A percentile compares a stretch with the other conserved stretches of the same genome.
phyloP scores from a whole-genome alignment of 768 basidiomycete species.

The Mycena filopes region DNA sequence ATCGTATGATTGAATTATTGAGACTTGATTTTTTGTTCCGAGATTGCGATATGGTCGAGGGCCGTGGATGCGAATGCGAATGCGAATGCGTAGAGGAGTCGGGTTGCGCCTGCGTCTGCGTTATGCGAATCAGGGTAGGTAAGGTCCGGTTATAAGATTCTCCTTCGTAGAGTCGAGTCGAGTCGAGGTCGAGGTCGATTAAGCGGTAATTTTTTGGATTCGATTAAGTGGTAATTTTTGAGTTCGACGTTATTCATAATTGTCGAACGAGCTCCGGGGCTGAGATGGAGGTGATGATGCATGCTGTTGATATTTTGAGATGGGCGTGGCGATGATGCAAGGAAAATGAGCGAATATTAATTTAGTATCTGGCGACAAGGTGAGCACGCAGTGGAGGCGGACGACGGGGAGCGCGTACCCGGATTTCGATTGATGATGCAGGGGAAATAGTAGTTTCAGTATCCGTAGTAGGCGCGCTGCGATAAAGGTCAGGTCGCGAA shows the following conservation, averaged over 20 bases:
- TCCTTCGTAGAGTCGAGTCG: slow-evolving; percentile 6
- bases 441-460: slow-evolving; percentile 47
- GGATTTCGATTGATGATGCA: slow-evolving; percentile 41
- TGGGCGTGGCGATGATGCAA: slow-evolving; percentile 16
- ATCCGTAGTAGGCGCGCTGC: slow-evolving; percentile 76
- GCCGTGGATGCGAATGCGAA: background rate
- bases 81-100: background rate
- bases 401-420: slow-evolving; percentile 25
- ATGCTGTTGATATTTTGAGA: slow-evolving; percentile 23
- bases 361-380: slow-evolving; percentile 19
- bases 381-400: background rate
- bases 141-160: slow-evolving; percentile 20
- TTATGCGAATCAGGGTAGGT: slow-evolving; percentile 5
- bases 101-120: slow-evolving; percentile 2
- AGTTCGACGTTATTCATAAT: background rate
- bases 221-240: slow-evolving; percentile 3
- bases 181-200: too few relatives aligned
- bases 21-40: slow-evolving; percentile 22
- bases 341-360: slow-evolving; percentile 28
- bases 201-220: background rate
- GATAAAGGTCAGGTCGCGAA: too few relatives aligned
- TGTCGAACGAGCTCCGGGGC: slow-evolving; percentile 5
- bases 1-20: slow-evolving; percentile 16
- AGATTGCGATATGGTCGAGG: slow-evolving; percentile 14
- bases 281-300: slow-evolving; percentile 12